Evolutionary conservation across 148 eudicot genomes (phyloP).

Genomic region (Oxyria digyna): DNA sequence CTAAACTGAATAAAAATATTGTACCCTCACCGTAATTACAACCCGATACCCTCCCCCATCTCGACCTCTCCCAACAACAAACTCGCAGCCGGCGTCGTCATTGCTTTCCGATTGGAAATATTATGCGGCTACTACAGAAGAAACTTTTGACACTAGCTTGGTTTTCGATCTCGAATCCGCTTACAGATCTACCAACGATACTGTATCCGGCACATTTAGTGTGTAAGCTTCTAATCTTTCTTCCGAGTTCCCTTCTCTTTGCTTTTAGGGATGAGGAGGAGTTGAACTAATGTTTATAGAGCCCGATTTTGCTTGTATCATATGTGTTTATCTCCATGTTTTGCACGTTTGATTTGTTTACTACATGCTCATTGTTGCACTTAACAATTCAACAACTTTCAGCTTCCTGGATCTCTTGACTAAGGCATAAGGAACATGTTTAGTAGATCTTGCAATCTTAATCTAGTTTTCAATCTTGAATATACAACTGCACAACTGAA

Average conservation of each 20-base stretch:
- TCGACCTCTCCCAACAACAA: no score
- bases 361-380: no score
- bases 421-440: neutral
- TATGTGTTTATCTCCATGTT: neutral
- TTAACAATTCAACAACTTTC: neutral
- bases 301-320: neutral
- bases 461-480: neutral
- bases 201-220: constrained; percentile 75
- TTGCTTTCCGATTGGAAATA: constrained; percentile 87
- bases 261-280: neutral
- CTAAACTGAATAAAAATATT: no score
- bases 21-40: no score
- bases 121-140: constrained; percentile 50
- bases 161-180: constrained; percentile 93
- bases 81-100: constrained; percentile 31
- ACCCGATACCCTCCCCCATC: no score
- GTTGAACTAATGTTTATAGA: neutral
- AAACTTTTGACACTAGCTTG: constrained; percentile 23
- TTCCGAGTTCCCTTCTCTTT: neutral
- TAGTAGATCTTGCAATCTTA: neutral
- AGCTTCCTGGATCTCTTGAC: neutral
- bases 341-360: neutral
- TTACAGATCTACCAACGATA: constrained; percentile 79
- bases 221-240: constrained; percentile 37
- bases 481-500: neutral